phyloP scores from a whole-genome alignment of 139 green algal genomes.

The Protoeuglena noctilucae region DNA sequence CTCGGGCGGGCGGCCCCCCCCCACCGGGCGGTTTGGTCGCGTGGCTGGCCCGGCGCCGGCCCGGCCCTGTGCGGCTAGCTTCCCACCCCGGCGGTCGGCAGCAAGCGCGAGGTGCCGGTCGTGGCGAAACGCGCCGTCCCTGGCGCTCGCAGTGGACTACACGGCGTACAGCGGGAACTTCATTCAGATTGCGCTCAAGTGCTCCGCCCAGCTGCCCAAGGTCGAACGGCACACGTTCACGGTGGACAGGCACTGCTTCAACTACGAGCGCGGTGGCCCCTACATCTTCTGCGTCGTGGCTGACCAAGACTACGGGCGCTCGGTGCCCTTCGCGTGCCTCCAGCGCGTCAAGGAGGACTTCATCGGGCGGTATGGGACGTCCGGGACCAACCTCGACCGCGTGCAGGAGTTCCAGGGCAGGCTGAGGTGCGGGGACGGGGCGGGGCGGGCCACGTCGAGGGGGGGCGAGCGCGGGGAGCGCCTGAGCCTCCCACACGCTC shows the following conservation, averaged over 20 bases:
- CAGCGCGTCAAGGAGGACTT: conserved; percentile 59
- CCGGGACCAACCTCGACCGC: conserved; percentile 29
- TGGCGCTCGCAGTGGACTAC: neutral
- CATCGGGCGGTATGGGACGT: conserved; percentile 35
- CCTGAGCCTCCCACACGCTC: no score
- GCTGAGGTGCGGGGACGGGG: no score
- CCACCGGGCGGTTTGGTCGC: no score
- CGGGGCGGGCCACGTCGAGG: no score
- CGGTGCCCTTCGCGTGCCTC: conserved; percentile 79
- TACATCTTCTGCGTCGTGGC: conserved; percentile 5
- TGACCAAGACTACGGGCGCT: neutral
- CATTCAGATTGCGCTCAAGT: conserved; percentile 71
- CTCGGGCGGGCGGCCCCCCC: no score
- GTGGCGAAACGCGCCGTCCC: no score
- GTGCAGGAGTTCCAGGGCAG: conserved; percentile 47
- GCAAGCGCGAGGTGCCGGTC: no score
- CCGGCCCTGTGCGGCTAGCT: no score
- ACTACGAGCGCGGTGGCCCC: conserved; percentile 60
- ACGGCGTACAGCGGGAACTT: conserved; percentile 73
- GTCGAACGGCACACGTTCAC: conserved; percentile 54
- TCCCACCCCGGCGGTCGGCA: no score
- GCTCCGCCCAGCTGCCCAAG: conserved; percentile 40
- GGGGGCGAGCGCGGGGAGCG: no score
- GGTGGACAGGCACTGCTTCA: conserved; percentile 68
- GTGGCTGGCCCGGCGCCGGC: no score